Base-by-base conservation (phyloP, 257 asterid species). In the Henckelia pumila region DNA sequence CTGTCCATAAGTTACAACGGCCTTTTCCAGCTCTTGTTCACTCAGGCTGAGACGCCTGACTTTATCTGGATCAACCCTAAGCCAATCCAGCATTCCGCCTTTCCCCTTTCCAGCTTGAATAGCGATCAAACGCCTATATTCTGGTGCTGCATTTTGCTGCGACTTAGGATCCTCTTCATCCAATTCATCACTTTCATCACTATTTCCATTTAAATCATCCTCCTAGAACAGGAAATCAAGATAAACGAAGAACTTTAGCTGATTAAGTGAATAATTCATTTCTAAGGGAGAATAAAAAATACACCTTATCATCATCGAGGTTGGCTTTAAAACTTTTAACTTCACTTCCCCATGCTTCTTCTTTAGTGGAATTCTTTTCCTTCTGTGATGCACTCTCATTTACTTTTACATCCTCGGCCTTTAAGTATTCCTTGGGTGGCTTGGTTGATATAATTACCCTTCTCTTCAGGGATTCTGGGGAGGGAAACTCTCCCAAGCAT, bases 41-140 rank as follows among this genome's bases (percentile, higher is more conserved):
- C 97, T 92, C 85, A 92, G 83, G 84, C 98, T 92, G 62, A 92
- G 88, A 58, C 98, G 95, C 69, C 97, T 85, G 71, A 89, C 97
- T 82, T 83, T 88, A 68, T 75, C 73, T 69, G 87, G 85, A 17
- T 92, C 91, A 3, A 84, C 85, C 77, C 68, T 84, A 74, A 92
- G 75, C 80, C 89, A 91, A 32, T 84, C 95, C 56, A 32, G 22
- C 82, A 92, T 69, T 56, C 92, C 95, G 6, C 97, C 93, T 80
- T 89, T 86, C 25, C 89, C 91, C 72, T 92, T 92, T 28, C 95
- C 96, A 53, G 97, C 95, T 75, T 83, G 97, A 75, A 92, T 89
- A 67, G 95, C 96, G 75, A 92, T 92, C 72, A 92, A 78, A 70
- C 75, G 84, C 75, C 73, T 87, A 73, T 92, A 92, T 25, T 77